Conservation (phyloP, 2,329 filamentous ascomycete genomes). For the Colletotrichum eleusines region DNA sequence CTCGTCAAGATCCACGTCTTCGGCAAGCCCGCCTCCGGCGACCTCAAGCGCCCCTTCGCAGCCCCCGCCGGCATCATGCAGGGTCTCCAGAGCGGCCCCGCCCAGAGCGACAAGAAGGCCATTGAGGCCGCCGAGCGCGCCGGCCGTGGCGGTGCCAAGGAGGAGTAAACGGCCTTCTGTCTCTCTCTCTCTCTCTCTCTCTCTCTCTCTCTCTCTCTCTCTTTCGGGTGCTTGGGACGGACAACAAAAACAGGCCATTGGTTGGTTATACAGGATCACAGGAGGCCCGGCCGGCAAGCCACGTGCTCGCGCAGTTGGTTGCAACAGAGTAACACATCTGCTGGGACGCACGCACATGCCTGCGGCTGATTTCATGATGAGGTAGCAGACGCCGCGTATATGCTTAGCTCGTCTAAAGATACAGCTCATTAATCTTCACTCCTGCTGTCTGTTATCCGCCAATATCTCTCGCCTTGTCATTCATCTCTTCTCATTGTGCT, state of each 20-base stretch:
- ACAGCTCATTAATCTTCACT: slow-evolving; percentile 20
- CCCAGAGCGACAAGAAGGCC: slow-evolving; percentile 93
- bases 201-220: background rate
- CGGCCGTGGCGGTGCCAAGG: slow-evolving; percentile 77
- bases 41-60: slow-evolving; percentile 98
- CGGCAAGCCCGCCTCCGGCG: slow-evolving; percentile 86
- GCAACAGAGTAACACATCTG: background rate
- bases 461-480: background rate
- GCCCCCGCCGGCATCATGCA: slow-evolving; percentile 84
- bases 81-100: slow-evolving; percentile 76
- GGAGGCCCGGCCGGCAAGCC: background rate
- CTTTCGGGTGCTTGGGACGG: slow-evolving; percentile 8
- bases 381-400: slow-evolving; percentile 20
- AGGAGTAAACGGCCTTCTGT: slow-evolving; percentile 65
- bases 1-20: slow-evolving; percentile 95
- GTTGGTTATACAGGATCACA: slow-evolving; percentile 43
- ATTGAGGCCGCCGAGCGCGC: slow-evolving; percentile 84
- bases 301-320: background rate
- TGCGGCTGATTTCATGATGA: background rate
- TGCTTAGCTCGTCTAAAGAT: slow-evolving; percentile 16
- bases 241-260: background rate
- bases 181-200: background rate
- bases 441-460: background rate
- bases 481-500: too few relatives aligned
- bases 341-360: background rate